Evolutionary conservation across 768 basidiomycete genomes (phyloP), one percentile per base, ranked within the genome.

Genomic region (Trichaptum fuscoviolaceum): DNA sequence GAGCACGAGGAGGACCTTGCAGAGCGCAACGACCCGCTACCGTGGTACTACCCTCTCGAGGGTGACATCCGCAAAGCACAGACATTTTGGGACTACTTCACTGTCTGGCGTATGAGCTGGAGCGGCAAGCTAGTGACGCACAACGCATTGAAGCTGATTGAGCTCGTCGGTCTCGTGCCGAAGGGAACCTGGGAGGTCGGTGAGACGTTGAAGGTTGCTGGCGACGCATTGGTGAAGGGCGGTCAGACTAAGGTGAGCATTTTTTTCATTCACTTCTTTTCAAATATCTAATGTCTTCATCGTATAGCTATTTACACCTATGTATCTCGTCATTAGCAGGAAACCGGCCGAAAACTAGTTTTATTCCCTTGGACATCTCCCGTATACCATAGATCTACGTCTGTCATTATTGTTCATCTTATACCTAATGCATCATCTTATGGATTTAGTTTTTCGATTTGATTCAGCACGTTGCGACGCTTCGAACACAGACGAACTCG

Each of bases 1-100:
- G 84, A 90, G 73, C 90, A 93, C 74, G 94, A 96, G 74, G 96
- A 99, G 73, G 96, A 99, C 75, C 83, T 99, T 57, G 96, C 96
- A 4, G 91, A 90, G 30, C 90, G 95, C 58, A 80, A 83, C 0
- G 93, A 93, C 71, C 75, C 77, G 12, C 78, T 93, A 42, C 87
- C 89, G 0, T 99, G 97, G 97, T 99, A 96, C 78, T 99, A 98
- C 78, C 95, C 96, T 0, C 84, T 99, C 27, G 95, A 97, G 77
- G 96, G 97, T 69, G 93, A 99, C 76, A 83, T 97, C 69, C 73
- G 79, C 69, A 97, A 98, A 78, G 91, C 94, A 1, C 96, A 99
- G 81, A 98, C 96, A 1, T 73, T 87, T 36, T 97, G 94, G 92
- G 97, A 98, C 75, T 88, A 87, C 69, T 80, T 95, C 70, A 92